These are phyloP conservation scores for Daldinia sp. DNA, from an alignment of 2,329 filamentous ascomycete species.

Conservation along the genomic window DNA sequence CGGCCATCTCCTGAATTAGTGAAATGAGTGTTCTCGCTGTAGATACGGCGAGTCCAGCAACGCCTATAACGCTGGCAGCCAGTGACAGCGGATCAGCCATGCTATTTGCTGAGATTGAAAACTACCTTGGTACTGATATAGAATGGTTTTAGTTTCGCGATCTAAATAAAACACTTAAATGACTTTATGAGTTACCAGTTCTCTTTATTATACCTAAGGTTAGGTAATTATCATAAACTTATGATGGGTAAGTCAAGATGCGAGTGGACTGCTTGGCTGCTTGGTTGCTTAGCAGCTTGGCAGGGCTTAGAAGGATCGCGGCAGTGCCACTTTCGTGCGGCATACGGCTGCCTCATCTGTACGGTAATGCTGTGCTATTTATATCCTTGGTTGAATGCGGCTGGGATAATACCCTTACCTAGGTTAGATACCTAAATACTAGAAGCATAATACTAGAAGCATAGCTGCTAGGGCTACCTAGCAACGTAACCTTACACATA, in stretches of 20 bases:
- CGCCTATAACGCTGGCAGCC: constrained; percentile 10
- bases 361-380: background rate
- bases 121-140: too few species aligned
- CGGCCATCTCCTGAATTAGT: constrained; percentile 14
- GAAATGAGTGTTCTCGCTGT: constrained; percentile 15
- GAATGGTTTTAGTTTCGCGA: background rate
- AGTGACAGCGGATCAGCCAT: constrained; percentile 21
- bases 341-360: background rate
- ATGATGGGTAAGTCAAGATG: background rate
- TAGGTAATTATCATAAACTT: too few species aligned
- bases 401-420: background rate
- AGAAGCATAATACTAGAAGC: too few species aligned
- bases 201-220: background rate
- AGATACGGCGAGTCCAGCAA: constrained; percentile 11
- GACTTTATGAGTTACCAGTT: background rate
- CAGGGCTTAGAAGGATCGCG: background rate
- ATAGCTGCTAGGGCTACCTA: background rate
- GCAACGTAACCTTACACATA: too few species aligned
- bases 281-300: too few species aligned
- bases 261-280: background rate
- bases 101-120: background rate
- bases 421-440: too few species aligned
- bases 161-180: background rate
- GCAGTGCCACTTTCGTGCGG: background rate
- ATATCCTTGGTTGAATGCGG: background rate